Conservation (phyloP, 768 basidiomycete species). For the Suillus tomentosus region DNA sequence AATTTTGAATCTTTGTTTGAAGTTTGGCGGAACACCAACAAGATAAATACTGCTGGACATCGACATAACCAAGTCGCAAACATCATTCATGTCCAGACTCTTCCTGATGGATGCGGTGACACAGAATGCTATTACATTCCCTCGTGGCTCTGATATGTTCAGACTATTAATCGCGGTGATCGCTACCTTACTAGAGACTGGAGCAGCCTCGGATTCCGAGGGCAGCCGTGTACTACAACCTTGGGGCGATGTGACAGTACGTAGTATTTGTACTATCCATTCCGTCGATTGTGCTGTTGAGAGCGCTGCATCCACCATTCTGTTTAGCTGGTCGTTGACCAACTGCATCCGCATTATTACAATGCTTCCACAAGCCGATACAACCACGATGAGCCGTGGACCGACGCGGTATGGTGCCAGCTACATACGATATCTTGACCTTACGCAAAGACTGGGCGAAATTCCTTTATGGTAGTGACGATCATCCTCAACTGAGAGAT, state of each 20-base stretch:
- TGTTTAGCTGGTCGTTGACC: constrained; percentile 27
- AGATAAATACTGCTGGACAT: constrained; percentile 53
- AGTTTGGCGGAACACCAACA: constrained; percentile 37
- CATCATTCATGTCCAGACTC: constrained; percentile 50
- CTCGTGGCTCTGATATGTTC: not conserved
- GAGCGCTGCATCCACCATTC: not conserved
- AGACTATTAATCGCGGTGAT: not conserved
- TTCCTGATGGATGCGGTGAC: constrained; percentile 52
- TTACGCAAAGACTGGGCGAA: constrained; percentile 42
- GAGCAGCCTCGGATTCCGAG: constrained; percentile 3
- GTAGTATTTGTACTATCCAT: constrained; percentile 6
- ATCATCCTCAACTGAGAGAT: constrained; percentile 49
- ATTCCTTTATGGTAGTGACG: constrained; percentile 50
- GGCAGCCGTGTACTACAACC: constrained; percentile 14
- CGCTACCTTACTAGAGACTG: constrained; percentile 9
- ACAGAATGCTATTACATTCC: not conserved
- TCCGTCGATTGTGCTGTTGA: not conserved
- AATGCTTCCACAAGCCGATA: constrained; percentile 42
- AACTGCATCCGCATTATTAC: constrained; percentile 42
- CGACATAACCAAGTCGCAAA: constrained; percentile 75
- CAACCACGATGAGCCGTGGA: constrained; percentile 55
- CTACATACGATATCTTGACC: not conserved
- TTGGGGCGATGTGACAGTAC: constrained; percentile 18
- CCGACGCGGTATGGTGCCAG: constrained; percentile 46
- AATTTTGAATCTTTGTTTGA: not conserved